Conservation (phyloP, 1,284 basidiomycete species). For the Tylopilus orsonianus region DNA sequence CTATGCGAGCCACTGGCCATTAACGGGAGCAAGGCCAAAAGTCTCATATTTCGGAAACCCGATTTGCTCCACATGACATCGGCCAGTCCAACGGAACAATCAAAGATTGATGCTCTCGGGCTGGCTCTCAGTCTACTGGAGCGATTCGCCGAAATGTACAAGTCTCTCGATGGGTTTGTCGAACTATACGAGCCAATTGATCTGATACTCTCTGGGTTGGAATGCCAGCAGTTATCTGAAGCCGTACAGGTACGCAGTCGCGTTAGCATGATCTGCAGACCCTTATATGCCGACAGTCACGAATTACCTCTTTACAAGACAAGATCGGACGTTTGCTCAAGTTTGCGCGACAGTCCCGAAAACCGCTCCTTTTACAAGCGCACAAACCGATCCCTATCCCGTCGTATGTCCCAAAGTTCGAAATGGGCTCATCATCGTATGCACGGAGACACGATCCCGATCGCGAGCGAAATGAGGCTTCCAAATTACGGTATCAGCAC, state of each 20-base stretch:
- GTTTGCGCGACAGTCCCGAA: constrained; percentile 71
- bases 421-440: constrained; percentile 79
- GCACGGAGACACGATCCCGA: constrained; percentile 89
- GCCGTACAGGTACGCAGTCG: constrained; percentile 51
- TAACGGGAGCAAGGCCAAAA: constrained; percentile 42
- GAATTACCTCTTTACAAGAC: constrained; percentile 42
- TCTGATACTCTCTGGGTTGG: constrained; percentile 56
- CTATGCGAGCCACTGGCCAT: constrained; percentile 43
- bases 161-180: constrained; percentile 76
- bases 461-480: constrained; percentile 82
- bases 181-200: constrained; percentile 78
- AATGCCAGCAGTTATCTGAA: constrained; percentile 47
- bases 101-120: constrained; percentile 66
- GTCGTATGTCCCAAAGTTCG: constrained; percentile 93
- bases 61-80: constrained; percentile 47
- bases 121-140: constrained; percentile 63
- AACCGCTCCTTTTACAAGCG: constrained; percentile 83
- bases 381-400: constrained; percentile 98
- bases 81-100: constrained; percentile 50
- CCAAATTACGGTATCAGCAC: constrained; percentile 87
- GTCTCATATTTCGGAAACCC: constrained; percentile 42
- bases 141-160: constrained; percentile 74
- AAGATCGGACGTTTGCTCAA: constrained; percentile 65
- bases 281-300: constrained; percentile 39
- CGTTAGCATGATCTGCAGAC: not conserved